phyloP scores from a whole-genome alignment of 345 rosid species.

The Nephelium lappaceum region DNA sequence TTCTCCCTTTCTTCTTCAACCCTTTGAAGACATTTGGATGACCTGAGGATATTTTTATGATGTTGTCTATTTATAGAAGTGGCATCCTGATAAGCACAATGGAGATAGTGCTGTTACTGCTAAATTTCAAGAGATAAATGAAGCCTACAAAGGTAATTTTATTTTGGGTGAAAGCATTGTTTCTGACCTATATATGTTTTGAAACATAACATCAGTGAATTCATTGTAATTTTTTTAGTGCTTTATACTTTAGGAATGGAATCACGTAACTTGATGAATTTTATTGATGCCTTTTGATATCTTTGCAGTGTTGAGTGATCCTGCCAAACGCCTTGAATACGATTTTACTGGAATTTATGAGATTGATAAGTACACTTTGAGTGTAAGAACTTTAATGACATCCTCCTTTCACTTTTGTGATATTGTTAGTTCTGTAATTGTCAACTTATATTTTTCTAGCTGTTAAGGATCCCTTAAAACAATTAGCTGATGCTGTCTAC shows the following conservation, averaged over 20 bases:
- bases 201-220: slow-evolving; percentile 2
- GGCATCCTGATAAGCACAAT: slow-evolving; percentile 91
- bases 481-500: slow-evolving; percentile 1
- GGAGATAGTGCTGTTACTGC: slow-evolving; percentile 67
- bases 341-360: slow-evolving; percentile 78
- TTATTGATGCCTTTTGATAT: slow-evolving; percentile 17
- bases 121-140: slow-evolving; percentile 80
- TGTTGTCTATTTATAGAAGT: slow-evolving; percentile 48
- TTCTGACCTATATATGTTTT: background rate
- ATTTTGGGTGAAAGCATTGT: slow-evolving; percentile 10
- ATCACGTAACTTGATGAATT: background rate
- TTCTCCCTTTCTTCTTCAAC: background rate
- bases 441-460: slow-evolving; percentile 8
- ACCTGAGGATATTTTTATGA: slow-evolving; percentile 14
- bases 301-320: slow-evolving; percentile 75
- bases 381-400: slow-evolving; percentile 46
- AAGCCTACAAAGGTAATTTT: slow-evolving; percentile 68
- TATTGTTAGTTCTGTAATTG: background rate
- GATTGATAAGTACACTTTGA: slow-evolving; percentile 72
- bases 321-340: slow-evolving; percentile 72
- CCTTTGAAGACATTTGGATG: slow-evolving; percentile 7
- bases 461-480: background rate
- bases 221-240: background rate
- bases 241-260: background rate
- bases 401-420: background rate